A percentile compares a stretch with the other conserved stretches of the same genome.
Evolutionary conservation across 805 yeast species (phyloP).

Genomic region (Saturnispora hagleri): DNA sequence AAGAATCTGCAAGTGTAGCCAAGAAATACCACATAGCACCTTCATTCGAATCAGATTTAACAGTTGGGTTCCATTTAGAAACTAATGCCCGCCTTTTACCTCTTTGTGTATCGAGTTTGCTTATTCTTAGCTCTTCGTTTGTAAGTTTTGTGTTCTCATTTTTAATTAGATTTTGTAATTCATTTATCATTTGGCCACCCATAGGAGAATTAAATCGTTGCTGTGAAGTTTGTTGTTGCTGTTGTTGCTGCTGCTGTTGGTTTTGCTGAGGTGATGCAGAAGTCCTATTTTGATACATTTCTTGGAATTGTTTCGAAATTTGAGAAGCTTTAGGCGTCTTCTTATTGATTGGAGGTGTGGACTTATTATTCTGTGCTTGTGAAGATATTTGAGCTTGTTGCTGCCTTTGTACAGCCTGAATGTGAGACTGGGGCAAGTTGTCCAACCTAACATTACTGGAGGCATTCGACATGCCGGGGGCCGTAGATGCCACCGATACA

Average conservation of each 20-base stretch:
- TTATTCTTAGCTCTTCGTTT: slow-evolving; percentile 23
- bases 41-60: background rate
- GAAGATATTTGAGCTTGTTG: slow-evolving; percentile 1
- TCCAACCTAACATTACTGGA: background rate
- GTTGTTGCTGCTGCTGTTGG: slow-evolving; percentile 12
- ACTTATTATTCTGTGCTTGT: background rate
- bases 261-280: slow-evolving; percentile 9
- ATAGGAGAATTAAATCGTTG: background rate
- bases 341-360: background rate
- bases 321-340: background rate
- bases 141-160: slow-evolving; percentile 24
- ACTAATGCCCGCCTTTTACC: slow-evolving; percentile 36
- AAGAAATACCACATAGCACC: slow-evolving; percentile 43
- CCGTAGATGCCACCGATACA: slow-evolving; percentile 9
- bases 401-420: slow-evolving; percentile 3
- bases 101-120: slow-evolving; percentile 32
- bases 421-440: slow-evolving; percentile 4
- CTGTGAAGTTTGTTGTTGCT: background rate
- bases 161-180: slow-evolving; percentile 22
- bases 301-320: background rate
- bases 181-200: background rate
- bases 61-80: background rate
- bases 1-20: slow-evolving; percentile 41
- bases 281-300: background rate
- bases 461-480: slow-evolving; percentile 8